Conservation (phyloP, 139 green algal genomes). For the Tetradesmus lagerheimii region DNA sequence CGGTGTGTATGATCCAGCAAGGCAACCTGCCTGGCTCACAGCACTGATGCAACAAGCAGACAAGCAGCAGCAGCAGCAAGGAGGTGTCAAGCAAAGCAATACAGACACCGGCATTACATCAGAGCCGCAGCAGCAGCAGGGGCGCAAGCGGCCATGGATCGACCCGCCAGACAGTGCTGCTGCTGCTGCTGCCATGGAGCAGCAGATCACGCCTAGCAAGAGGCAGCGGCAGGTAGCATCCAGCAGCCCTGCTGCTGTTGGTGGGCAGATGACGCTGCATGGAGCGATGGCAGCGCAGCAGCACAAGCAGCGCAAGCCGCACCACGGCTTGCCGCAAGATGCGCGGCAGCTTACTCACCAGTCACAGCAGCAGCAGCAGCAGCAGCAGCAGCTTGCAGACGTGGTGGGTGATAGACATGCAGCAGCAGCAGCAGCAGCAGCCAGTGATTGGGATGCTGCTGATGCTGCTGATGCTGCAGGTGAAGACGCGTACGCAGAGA, state of each 20-base stretch:
- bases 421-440: not conserved
- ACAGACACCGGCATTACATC: not conserved
- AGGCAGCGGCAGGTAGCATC: not conserved
- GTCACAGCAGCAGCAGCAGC: constrained; percentile 15
- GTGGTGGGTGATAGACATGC: not conserved
- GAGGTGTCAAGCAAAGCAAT: not conserved
- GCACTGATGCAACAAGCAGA: constrained; percentile 9
- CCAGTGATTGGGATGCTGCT: not conserved
- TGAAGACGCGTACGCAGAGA: not conserved
- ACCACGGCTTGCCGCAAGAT: constrained; percentile 21
- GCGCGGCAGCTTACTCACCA: not conserved
- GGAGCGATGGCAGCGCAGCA: constrained; percentile 11
- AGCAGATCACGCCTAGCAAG: constrained; percentile 3
- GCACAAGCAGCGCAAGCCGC: constrained; percentile 7
- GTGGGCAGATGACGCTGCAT: constrained; percentile 30
- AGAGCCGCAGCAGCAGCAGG: constrained; percentile 17
- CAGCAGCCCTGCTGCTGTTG: constrained; percentile 21
- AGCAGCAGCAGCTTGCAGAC: not conserved
- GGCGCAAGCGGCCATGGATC: not conserved
- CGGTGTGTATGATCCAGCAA: constrained; percentile 30
- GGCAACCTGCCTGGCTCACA: not conserved
- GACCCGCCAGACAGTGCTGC: not conserved
- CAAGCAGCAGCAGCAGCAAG: constrained; percentile 30
- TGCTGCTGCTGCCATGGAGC: constrained; percentile 35
- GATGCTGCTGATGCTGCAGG: not conserved